These are phyloP conservation scores for Phoma sp. DNA, from an alignment of 2,329 filamentous ascomycete genomes.

Conservation along the genomic window DNA sequence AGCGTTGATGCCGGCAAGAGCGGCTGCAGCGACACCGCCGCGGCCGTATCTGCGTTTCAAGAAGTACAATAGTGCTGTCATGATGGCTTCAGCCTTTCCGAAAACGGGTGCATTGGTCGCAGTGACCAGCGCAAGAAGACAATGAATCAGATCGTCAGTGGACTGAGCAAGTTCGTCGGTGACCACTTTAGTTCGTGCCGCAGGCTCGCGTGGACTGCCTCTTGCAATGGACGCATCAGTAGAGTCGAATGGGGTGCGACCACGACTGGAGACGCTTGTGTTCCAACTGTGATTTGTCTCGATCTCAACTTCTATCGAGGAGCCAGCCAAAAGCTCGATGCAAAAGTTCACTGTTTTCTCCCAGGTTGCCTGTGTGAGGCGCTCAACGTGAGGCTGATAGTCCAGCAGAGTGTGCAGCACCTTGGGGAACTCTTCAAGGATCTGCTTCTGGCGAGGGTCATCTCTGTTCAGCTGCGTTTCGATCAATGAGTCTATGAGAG, in stretches of 20 bases:
- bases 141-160: slow-evolving; percentile 59
- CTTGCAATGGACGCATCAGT: slow-evolving; percentile 31
- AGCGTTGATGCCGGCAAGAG: slow-evolving; percentile 77
- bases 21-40: slow-evolving; percentile 71
- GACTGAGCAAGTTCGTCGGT: slow-evolving; percentile 32
- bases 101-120: slow-evolving; percentile 71
- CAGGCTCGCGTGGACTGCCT: slow-evolving; percentile 32
- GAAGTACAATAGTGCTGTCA: slow-evolving; percentile 64
- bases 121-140: slow-evolving; percentile 67
- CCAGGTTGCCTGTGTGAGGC: slow-evolving; percentile 74
- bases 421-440: slow-evolving; percentile 81
- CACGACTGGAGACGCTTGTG: slow-evolving; percentile 37
- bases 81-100: slow-evolving; percentile 61
- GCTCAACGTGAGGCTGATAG: slow-evolving; percentile 78
- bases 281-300: slow-evolving; percentile 37
- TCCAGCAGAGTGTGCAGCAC: slow-evolving; percentile 72
- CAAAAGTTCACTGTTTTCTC: slow-evolving; percentile 73
- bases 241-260: slow-evolving; percentile 40
- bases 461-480: slow-evolving; percentile 70
- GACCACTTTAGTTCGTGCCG: slow-evolving; percentile 24
- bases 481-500: slow-evolving; percentile 80
- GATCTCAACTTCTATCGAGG: slow-evolving; percentile 32
- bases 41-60: slow-evolving; percentile 67
- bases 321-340: slow-evolving; percentile 61
- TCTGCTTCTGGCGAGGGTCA: slow-evolving; percentile 66